phyloP scores from a whole-genome alignment of 2,329 filamentous ascomycete genomes.

The Teratosphaeria viscida region DNA sequence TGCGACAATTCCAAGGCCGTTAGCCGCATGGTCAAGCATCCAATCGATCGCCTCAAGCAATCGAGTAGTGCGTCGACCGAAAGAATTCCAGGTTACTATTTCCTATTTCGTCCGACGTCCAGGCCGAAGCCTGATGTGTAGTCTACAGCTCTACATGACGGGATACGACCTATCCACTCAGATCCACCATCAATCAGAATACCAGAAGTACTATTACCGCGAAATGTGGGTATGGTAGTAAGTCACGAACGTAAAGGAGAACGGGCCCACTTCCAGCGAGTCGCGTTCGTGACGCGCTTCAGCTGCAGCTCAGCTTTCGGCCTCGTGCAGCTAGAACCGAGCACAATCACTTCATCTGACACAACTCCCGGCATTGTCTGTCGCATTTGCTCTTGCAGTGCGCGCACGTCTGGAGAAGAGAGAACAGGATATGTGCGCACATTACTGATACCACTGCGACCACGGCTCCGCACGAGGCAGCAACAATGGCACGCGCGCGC shows the following conservation, averaged over 20 bases:
- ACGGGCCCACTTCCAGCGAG: neutral
- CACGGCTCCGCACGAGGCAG: neutral
- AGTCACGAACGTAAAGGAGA: neutral
- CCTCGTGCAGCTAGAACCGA: neutral
- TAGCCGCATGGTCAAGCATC: too few relatives aligned
- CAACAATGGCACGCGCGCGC: constrained; percentile 6
- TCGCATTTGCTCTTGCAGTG: neutral
- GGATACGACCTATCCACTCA: too few relatives aligned
- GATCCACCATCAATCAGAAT: too few relatives aligned
- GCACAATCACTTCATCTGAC: neutral
- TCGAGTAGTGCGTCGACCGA: too few relatives aligned
- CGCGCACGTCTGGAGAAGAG: neutral
- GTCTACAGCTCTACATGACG: too few relatives aligned
- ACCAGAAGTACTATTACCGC: too few relatives aligned
- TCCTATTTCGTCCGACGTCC: too few relatives aligned
- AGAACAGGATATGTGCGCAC: neutral
- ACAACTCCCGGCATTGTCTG: neutral
- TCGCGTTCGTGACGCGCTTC: neutral
- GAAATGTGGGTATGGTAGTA: too few relatives aligned
- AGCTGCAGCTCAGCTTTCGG: neutral
- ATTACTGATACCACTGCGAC: neutral
- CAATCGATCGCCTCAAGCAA: too few relatives aligned
- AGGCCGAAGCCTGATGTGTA: too few relatives aligned
- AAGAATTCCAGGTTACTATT: too few relatives aligned
- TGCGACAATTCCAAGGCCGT: too few relatives aligned